A percentile compares a stretch with the other conserved stretches of the same genome.
Conservation (phyloP, 139 green algal species). For the Bryopsis sp. region DNA sequence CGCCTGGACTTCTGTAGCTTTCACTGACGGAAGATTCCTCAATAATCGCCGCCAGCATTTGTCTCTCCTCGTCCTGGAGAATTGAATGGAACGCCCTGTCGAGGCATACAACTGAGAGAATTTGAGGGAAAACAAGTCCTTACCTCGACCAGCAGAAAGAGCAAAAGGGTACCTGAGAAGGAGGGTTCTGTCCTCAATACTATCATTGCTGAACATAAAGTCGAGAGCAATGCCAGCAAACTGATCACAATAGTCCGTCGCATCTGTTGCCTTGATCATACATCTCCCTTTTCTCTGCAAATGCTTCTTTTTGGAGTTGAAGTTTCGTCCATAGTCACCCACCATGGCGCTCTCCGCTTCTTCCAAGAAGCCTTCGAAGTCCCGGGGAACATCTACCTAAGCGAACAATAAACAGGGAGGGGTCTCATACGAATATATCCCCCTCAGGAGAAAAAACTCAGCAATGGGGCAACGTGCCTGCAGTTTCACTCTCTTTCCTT, state of each 20-base stretch:
- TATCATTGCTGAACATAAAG: slow-evolving; percentile 3
- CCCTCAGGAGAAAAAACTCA: not conserved
- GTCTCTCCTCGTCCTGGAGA: not conserved
- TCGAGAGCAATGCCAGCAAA: not conserved
- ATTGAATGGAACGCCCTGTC: not conserved
- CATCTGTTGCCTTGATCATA: not conserved
- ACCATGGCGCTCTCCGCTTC: not conserved
- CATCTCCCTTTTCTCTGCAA: slow-evolving; percentile 1
- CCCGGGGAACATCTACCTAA: not conserved
- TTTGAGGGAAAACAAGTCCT: no score
- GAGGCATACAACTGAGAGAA: no score
- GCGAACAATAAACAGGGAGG: no score
- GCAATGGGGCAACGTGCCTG: not conserved
- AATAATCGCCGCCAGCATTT: not conserved
- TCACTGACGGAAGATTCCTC: not conserved
- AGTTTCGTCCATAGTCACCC: slow-evolving; percentile 2
- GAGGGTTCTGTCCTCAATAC: not conserved
- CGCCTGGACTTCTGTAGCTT: no score
- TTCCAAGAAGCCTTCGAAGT: not conserved
- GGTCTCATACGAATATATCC: no score
- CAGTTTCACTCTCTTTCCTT: not conserved
- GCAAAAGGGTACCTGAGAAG: not conserved
- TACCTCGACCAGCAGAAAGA: not conserved
- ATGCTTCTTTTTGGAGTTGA: not conserved
- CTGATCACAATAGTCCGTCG: not conserved